These are phyloP conservation scores for Aegilops tauschii DNA, from an alignment of 176 grass and related monocot genomes.

Conservation along the genomic window DNA sequence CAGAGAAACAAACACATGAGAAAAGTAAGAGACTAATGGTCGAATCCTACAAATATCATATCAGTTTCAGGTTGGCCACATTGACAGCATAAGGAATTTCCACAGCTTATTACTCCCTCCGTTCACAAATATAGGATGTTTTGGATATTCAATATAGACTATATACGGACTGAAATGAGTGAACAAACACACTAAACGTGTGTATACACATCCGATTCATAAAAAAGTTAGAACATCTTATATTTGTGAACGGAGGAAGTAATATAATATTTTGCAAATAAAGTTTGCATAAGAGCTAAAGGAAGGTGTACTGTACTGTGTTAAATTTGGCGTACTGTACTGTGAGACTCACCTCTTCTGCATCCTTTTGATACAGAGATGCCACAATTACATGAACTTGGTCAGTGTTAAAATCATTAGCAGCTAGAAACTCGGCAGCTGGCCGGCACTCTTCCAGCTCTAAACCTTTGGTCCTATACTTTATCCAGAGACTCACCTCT, in stretches of 20 bases:
- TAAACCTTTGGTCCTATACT: constrained; percentile 53
- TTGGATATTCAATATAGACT: too few relatives aligned
- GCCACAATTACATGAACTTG: constrained; percentile 78
- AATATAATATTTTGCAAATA: neutral
- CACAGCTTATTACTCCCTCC: neutral
- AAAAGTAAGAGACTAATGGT: neutral
- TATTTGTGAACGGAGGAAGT: too few relatives aligned
- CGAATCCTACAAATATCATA: constrained; percentile 8
- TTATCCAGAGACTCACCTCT: too few relatives aligned
- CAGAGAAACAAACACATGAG: constrained; percentile 26
- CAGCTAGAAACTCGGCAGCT: constrained; percentile 69
- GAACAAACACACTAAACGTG: too few relatives aligned
- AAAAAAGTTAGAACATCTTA: too few relatives aligned
- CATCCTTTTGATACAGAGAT: constrained; percentile 76
- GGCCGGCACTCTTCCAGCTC: constrained; percentile 81
- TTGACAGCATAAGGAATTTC: neutral
- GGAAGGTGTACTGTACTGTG: neutral
- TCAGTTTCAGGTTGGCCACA: neutral
- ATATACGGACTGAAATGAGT: too few relatives aligned
- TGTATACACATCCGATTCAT: too few relatives aligned
- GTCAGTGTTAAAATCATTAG: neutral
- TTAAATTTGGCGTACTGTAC: neutral
- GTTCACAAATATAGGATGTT: too few relatives aligned
- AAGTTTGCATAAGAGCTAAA: constrained; percentile 6
- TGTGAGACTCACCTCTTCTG: constrained; percentile 61